These are phyloP conservation scores for Diospyros lotus DNA, from an alignment of 148 eudicot species.

Conservation along the genomic window DNA sequence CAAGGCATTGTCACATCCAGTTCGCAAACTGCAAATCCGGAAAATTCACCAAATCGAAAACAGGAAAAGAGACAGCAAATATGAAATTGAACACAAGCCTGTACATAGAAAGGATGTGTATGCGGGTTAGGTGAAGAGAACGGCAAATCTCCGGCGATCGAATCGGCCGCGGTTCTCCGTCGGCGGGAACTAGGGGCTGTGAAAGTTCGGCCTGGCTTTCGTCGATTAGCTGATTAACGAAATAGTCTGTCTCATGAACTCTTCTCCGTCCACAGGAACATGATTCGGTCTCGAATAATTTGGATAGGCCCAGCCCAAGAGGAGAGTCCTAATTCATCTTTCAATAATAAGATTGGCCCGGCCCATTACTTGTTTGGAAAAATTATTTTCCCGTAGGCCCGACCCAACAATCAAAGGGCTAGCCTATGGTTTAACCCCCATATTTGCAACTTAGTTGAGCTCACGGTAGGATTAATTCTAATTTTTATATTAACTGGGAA, in stretches of 20 bases:
- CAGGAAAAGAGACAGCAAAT: not conserved
- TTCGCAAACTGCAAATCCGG: not conserved
- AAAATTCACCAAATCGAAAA: not conserved
- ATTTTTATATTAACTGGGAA: no score
- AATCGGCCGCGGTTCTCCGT: not conserved
- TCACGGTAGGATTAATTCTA: no score
- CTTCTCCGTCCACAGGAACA: no score
- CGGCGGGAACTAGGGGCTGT: not conserved
- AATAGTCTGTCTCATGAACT: not conserved
- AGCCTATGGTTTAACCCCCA: no score
- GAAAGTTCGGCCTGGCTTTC: not conserved
- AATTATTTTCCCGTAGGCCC: no score
- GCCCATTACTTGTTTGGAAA: no score
- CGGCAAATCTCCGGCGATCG: conserved; percentile 8
- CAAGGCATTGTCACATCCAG: not conserved
- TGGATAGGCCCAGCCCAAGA: no score
- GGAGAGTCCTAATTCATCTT: no score
- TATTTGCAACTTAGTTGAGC: no score
- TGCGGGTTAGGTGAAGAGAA: not conserved
- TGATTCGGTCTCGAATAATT: not conserved
- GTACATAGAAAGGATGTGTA: no score
- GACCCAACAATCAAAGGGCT: no score
- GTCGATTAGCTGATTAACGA: not conserved
- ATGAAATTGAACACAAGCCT: not conserved
- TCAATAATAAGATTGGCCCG: no score